Evolutionary conservation across 2,329 filamentous ascomycete species (phyloP).

Genomic region (Fusarium illudens): DNA sequence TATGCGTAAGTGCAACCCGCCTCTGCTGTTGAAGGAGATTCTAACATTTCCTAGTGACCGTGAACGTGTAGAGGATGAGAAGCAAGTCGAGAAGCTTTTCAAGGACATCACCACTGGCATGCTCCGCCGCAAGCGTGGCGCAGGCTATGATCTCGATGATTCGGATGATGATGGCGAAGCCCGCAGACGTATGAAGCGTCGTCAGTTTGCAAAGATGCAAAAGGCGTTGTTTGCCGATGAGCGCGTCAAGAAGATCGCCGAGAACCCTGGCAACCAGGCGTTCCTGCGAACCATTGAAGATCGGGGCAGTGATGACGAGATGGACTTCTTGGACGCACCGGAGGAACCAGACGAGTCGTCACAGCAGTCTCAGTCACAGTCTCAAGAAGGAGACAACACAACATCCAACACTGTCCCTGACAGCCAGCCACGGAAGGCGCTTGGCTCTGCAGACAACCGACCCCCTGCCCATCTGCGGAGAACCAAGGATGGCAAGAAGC

Average conservation of each 20-base stretch:
- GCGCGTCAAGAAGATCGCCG: constrained; percentile 87
- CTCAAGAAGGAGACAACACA: constrained; percentile 43
- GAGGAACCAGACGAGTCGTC: constrained; percentile 44
- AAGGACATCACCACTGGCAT: constrained; percentile 91
- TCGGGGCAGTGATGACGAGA: constrained; percentile 76
- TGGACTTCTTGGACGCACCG: constrained; percentile 73
- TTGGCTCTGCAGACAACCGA: constrained; percentile 56
- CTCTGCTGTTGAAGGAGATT: neutral
- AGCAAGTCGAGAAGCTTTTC: constrained; percentile 88
- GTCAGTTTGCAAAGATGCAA: constrained; percentile 90
- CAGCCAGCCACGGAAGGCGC: constrained; percentile 58
- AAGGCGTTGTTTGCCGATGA: constrained; percentile 89
- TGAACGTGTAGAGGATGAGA: constrained; percentile 82
- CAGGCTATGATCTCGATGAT: constrained; percentile 86
- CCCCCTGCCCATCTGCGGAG: constrained; percentile 69
- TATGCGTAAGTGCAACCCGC: constrained; percentile 75
- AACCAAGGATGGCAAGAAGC: constrained; percentile 69
- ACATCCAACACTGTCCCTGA: constrained; percentile 55
- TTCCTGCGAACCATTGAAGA: constrained; percentile 93
- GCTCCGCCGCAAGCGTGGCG: constrained; percentile 82
- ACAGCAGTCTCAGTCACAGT: constrained; percentile 50
- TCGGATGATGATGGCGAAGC: constrained; percentile 88
- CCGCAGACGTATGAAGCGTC: constrained; percentile 80
- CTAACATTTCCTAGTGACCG: constrained; percentile 67
- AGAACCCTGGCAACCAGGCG: constrained; percentile 87